These are phyloP conservation scores for Neonectria ditissima DNA, from an alignment of 2,329 filamentous ascomycete species.

Conservation along the genomic window DNA sequence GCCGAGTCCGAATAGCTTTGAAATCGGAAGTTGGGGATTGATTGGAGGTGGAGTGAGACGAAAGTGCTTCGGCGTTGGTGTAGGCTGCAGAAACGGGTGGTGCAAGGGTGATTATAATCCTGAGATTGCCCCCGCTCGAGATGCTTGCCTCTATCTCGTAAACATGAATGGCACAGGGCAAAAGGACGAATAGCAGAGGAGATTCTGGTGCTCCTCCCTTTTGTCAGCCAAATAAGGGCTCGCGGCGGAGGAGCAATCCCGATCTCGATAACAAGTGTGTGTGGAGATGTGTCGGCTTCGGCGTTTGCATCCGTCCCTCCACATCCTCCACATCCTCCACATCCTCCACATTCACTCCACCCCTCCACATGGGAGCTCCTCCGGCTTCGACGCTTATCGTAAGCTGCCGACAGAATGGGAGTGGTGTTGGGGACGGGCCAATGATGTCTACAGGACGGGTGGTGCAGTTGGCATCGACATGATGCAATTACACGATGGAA, in stretches of 20 bases:
- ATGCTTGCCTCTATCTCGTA: not conserved
- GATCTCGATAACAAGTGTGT: not conserved
- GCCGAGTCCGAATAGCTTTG: not conserved
- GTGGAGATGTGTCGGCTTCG: not conserved
- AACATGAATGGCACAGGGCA: not conserved
- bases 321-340: slow-evolving; percentile 7
- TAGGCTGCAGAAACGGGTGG: not conserved
- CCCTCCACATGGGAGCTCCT: slow-evolving; percentile 10
- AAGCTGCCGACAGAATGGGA: not conserved
- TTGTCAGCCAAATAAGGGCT: not conserved
- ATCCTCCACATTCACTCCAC: not conserved
- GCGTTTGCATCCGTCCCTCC: slow-evolving; percentile 2
- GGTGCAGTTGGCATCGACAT: not conserved
- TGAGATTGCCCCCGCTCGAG: not conserved
- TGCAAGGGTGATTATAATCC: slow-evolving; percentile 2
- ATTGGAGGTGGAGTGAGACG: not conserved
- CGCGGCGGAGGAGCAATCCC: slow-evolving; percentile 2
- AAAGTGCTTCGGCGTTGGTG: not conserved
- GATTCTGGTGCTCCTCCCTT: slow-evolving; percentile 1
- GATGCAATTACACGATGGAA: not conserved
- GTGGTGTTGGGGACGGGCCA: not conserved
- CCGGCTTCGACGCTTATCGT: not conserved
- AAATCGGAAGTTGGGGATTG: too few relatives aligned
- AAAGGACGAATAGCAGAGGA: not conserved
- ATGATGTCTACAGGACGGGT: not conserved